Conservation (phyloP, 345 rosid genomes). For the Tarenaya hassleriana region DNA sequence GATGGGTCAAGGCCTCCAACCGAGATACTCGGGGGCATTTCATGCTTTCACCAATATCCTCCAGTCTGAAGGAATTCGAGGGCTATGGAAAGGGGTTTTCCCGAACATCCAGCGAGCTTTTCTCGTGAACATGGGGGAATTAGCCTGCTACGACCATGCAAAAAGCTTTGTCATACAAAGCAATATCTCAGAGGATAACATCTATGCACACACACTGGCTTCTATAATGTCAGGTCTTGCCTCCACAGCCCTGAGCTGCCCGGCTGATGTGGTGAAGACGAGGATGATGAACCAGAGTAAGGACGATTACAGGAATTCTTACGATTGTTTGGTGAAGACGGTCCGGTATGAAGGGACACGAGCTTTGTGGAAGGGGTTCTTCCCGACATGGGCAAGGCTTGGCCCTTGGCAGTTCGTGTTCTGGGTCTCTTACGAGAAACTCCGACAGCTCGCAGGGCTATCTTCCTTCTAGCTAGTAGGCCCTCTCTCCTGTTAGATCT, state of each 20-base stretch:
- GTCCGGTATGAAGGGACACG: slow-evolving; percentile 59
- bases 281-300: slow-evolving; percentile 75
- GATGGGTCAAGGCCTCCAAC: slow-evolving; percentile 52
- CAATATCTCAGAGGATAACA: slow-evolving; percentile 51
- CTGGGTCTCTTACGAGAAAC: slow-evolving; percentile 87
- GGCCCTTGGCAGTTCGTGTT: slow-evolving; percentile 95
- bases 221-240: slow-evolving; percentile 76
- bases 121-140: slow-evolving; percentile 84
- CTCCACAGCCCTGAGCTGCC: slow-evolving; percentile 76
- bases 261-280: slow-evolving; percentile 88
- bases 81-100: slow-evolving; percentile 82
- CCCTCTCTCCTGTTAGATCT: background rate
- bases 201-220: slow-evolving; percentile 66
- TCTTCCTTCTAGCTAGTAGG: slow-evolving; percentile 82
- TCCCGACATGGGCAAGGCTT: slow-evolving; percentile 89
- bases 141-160: slow-evolving; percentile 91
- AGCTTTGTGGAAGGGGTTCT: slow-evolving; percentile 86
- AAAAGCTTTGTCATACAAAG: slow-evolving; percentile 52
- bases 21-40: slow-evolving; percentile 57
- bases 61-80: slow-evolving; percentile 47
- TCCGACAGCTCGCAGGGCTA: slow-evolving; percentile 53
- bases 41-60: slow-evolving; percentile 56
- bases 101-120: slow-evolving; percentile 87
- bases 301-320: slow-evolving; percentile 52
- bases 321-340: slow-evolving; percentile 77